Base-by-base conservation (phyloP, 768 basidiomycete species). In the Hebeloma cylindrosporum region DNA sequence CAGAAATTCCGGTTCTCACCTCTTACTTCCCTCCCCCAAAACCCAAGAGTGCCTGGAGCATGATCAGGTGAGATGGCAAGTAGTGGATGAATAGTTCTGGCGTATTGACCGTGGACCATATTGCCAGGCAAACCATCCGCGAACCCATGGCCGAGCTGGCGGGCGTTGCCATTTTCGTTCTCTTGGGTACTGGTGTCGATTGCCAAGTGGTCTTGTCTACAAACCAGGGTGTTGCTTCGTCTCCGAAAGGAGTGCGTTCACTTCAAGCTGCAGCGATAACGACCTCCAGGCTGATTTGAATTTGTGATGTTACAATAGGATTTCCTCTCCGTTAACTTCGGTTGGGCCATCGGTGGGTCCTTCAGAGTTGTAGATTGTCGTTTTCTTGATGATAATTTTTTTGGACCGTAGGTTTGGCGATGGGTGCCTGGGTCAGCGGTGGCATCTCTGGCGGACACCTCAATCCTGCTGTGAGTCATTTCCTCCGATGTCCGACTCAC, bases 401-500 rank as follows among this genome's bases (percentile, higher is more conserved):
- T 17, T 14, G 32, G 4, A 29, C 11, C 37, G 9, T 22, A 52
- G 52, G 52, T 27, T 63, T 78, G 7, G 78, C 80, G 3, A 64
- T 88, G 57, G 86, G 83, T 28, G 83, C 82, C 3, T 88, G 82
- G 83, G 70, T 80, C 5, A 73, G 73, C 18, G 76, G 73, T 30
- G 80, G 81, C 34, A 74, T 86, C 42, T 87, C 86, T 35, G 85
- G 84, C 2, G 86, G 84, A 14, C 86, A 89, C 59, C 72, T 87
- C 50, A 87, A 88, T 54, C 84, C 85, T 21, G 80, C 83, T 17
- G 84, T 83, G 58, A 9, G 72, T 65, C 5, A 3, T 39, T 40
- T 10, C 2, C 7, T 45, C 27, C 17, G 8, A 29, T 32, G 34
- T 11, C 8, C 11, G 9, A 18, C n/a, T 28, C 7, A 13, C 25